A percentile compares a stretch with the other conserved stretches of the same genome.
These are phyloP conservation scores for Lodderomyces theae DNA, from an alignment of 1,139 yeast genomes.

Conservation along the genomic window DNA sequence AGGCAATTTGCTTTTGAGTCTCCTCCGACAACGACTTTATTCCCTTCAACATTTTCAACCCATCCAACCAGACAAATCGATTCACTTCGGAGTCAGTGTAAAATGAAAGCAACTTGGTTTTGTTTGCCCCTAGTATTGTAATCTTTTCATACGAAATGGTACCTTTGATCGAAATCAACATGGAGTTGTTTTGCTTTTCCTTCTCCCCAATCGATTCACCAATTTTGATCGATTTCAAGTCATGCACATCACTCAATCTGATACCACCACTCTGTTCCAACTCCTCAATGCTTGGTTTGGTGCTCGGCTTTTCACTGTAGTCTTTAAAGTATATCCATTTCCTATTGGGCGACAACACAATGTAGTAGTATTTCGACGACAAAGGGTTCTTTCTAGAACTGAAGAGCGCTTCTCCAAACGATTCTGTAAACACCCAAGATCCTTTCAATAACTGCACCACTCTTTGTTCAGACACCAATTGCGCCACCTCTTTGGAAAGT, in stretches of 20 bases:
- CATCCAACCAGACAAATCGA: conserved; percentile 78
- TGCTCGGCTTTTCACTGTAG: conserved; percentile 45
- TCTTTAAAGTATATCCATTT: conserved; percentile 61
- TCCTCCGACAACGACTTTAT: conserved; percentile 49
- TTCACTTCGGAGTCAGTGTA: conserved; percentile 71
- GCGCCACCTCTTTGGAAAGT: conserved; percentile 59
- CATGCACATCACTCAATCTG: conserved; percentile 34
- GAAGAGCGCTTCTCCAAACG: conserved; percentile 49
- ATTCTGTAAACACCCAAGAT: conserved; percentile 76
- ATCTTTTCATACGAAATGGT: conserved; percentile 57
- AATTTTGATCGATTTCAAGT: conserved; percentile 42
- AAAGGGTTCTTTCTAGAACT: conserved; percentile 17
- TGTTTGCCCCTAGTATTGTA: conserved; percentile 42
- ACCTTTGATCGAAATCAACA: conserved; percentile 51
- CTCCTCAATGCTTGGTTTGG: conserved; percentile 58
- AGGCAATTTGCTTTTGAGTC: conserved; percentile 56
- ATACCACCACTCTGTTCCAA: conserved; percentile 33
- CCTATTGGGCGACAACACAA: conserved; percentile 72
- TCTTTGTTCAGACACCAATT: conserved; percentile 79
- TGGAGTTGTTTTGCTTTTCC: conserved; percentile 35
- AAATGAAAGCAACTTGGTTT: conserved; percentile 49
- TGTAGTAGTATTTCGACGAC: conserved; percentile 44
- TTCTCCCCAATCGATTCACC: conserved; percentile 42
- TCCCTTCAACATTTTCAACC: conserved; percentile 59
- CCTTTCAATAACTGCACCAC: conserved; percentile 71